A percentile compares a stretch with the other conserved stretches of the same genome.
These are phyloP conservation scores for Ceriops tagal DNA, from an alignment of 345 rosid species.

Conservation along the genomic window DNA sequence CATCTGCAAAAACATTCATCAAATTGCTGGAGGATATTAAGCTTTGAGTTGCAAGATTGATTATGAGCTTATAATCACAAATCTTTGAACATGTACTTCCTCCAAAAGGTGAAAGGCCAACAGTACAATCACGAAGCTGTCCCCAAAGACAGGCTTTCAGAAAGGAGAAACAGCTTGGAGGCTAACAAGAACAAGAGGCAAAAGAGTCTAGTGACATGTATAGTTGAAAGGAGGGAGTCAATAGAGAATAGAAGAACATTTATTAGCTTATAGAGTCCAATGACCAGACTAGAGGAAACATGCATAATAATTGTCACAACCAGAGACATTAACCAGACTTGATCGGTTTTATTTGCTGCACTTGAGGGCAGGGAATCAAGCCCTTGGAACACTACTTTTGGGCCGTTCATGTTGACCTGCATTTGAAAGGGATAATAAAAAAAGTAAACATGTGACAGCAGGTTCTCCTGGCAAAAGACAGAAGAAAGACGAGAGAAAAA, in stretches of 20 bases:
- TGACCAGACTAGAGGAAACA: constrained; percentile 2
- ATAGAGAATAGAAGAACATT: no score
- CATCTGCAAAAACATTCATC: neutral
- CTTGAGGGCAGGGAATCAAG: constrained; percentile 52
- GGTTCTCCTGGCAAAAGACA: neutral
- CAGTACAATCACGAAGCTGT: no score
- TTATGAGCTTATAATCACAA: no score
- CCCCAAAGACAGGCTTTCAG: no score
- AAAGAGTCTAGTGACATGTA: no score
- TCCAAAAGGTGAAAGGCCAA: no score
- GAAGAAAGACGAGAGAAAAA: neutral
- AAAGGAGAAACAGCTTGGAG: no score
- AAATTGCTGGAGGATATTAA: neutral
- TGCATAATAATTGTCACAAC: constrained; percentile 9
- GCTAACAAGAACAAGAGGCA: no score
- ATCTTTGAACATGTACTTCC: no score
- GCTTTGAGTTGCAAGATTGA: neutral
- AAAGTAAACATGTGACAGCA: constrained; percentile 1
- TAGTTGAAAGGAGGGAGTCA: no score
- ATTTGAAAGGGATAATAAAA: constrained; percentile 10
- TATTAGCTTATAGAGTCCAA: neutral
- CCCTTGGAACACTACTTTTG: constrained; percentile 61
- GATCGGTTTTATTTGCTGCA: constrained; percentile 29
- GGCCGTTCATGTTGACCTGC: constrained; percentile 72
- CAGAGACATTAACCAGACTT: constrained; percentile 29